Base-by-base conservation (phyloP, 495 filamentous ascomycete species). In the Penicillium simplicissimum region DNA sequence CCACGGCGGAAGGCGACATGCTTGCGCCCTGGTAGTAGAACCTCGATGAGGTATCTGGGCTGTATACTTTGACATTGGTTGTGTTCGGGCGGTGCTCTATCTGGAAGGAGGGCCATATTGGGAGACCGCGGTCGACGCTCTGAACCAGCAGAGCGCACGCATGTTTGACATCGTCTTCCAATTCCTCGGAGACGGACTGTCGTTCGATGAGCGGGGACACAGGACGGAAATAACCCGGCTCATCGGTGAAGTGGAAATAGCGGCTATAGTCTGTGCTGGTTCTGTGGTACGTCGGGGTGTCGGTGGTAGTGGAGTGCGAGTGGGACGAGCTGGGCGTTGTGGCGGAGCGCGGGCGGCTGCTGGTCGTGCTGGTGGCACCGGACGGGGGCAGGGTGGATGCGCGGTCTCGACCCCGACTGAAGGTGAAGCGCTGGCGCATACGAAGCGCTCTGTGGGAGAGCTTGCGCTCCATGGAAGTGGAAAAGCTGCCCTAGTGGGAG, bases 51-150 rank as follows among this genome's bases (percentile, higher is more conserved):
- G 58, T 38, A 45, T 58, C 55, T 35, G 28, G 36, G 1, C 43
- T 14, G 28, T 35, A 34, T 9, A 51, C 53, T 55, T 63, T 47
- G 52, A 45, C 19, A 14, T 42, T 23, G 35, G 42, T 57, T 55
- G 37, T 45, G 17, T 40, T 21, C 7, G 58, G 23, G 34, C 54
- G 19, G 25, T 23, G 25, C 36, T 57, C 43, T 34, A 43, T 9
- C 14, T 62, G 53, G 10, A 63, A 49, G 1, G 55, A 62, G 0
- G 61, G 61, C 52, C 63, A 67, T 10, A 67, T 61, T 5, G 69
- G 67, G 10, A 72, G 23, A 1, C 65, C 69, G n/a, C 65, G 69
- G 8, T 72, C 67, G 45, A 72, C 62, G 40, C 65, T 68, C 40
- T 70, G 65, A 9, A 67, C 52, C 9, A 70, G 65, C 10, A 72